Percentiles rank a stretch among this genome's conserved stretches.
Evolutionary conservation across 1,284 basidiomycete species (phyloP).

Genomic region (Cryptococcus maquisensis): DNA sequence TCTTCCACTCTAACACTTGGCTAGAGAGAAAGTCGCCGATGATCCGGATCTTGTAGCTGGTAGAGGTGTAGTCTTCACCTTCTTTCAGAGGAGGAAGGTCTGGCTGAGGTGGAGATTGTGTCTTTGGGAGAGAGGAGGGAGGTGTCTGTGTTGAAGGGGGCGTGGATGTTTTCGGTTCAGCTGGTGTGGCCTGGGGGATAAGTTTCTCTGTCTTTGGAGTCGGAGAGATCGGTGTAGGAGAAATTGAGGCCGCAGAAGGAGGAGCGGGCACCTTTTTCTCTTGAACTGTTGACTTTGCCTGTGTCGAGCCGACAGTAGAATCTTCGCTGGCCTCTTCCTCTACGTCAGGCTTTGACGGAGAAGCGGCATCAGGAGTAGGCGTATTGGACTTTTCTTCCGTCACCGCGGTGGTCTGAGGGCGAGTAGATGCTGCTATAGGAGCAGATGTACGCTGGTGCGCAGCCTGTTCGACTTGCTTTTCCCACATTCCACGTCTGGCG

Average conservation of each 20-base stretch:
- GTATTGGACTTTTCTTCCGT: not conserved
- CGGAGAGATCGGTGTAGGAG: too few species aligned
- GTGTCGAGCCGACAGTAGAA: not conserved
- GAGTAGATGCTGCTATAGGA: too few species aligned
- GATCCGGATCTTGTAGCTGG: conserved; percentile 37
- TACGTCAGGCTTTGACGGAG: not conserved
- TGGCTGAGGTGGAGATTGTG: not conserved
- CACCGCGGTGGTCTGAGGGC: too few species aligned
- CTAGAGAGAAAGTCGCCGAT: conserved; percentile 28
- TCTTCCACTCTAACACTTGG: conserved; percentile 20
- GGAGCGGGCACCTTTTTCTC: not conserved
- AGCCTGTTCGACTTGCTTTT: conserved; percentile 17
- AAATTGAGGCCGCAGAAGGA: too few species aligned
- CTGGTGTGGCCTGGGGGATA: too few species aligned
- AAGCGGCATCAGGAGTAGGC: not conserved
- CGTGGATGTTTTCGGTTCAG: not conserved
- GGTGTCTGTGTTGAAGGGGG: not conserved
- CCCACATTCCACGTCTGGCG: conserved; percentile 26
- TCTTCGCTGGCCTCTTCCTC: not conserved
- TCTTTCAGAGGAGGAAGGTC: conserved; percentile 14
- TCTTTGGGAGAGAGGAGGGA: not conserved
- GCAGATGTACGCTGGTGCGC: not conserved
- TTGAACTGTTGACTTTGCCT: too few species aligned
- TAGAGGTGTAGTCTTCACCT: conserved; percentile 30
- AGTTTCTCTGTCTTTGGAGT: too few species aligned